These are phyloP conservation scores for Verticillium albo-atrum DNA, from an alignment of 2,329 filamentous ascomycete genomes.

Conservation along the genomic window DNA sequence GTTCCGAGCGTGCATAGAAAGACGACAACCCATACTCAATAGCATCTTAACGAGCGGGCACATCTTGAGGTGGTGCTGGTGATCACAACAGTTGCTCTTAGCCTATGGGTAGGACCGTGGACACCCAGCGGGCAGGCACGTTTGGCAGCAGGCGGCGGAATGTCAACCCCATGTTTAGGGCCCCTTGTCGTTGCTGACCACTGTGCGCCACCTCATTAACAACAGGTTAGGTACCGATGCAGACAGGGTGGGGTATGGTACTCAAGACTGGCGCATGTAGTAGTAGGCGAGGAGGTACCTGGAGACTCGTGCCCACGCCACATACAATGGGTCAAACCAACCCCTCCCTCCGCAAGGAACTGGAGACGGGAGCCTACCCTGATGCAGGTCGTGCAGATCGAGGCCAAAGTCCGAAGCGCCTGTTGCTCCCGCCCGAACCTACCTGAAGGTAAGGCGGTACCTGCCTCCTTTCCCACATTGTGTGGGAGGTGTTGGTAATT, in stretches of 20 bases:
- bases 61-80: too few species aligned
- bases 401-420: neutral
- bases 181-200: neutral
- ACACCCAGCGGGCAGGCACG: too few species aligned
- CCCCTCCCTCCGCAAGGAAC: neutral
- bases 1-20: too few species aligned
- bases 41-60: too few species aligned
- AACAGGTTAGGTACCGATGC: neutral
- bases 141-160: too few species aligned
- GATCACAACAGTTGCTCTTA: too few species aligned
- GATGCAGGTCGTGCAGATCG: neutral
- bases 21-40: too few species aligned
- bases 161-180: neutral
- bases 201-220: neutral
- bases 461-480: too few species aligned
- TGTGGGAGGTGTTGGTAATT: too few species aligned
- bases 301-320: neutral
- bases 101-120: too few species aligned
- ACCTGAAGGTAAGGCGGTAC: neutral
- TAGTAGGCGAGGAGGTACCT: neutral
- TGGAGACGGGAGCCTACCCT: neutral
- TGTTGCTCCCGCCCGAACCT: too few species aligned
- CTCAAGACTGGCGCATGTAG: neutral
- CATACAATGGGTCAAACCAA: neutral
- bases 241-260: neutral